Conservation (phyloP, 441 rosid genomes). For the Aleurites moluccanus region DNA sequence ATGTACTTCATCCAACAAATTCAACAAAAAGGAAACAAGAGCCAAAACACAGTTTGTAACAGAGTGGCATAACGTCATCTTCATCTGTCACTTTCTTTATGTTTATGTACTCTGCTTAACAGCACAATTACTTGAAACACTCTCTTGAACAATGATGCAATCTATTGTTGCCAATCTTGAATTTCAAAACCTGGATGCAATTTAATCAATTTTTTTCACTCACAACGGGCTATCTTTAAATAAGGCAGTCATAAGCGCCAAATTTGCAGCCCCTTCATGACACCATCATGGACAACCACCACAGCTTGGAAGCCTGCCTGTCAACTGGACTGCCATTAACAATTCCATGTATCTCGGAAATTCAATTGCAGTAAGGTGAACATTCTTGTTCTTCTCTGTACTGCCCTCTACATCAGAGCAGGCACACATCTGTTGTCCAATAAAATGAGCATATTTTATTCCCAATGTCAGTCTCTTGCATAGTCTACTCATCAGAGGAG, state of each 20-base stretch:
- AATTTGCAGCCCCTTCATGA: background rate
- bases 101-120: background rate
- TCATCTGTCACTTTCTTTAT: background rate
- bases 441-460: background rate
- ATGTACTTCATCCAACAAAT: background rate
- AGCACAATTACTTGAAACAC: background rate
- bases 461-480: background rate
- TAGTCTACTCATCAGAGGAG: background rate
- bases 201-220: background rate
- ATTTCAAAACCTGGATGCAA: background rate
- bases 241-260: background rate
- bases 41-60: background rate
- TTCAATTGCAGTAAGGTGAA: background rate
- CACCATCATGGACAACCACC: background rate
- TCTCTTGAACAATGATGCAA: background rate
- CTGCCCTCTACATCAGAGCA: background rate
- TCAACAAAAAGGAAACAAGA: background rate
- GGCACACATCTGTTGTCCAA: background rate
- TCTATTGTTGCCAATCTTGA: background rate
- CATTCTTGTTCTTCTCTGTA: background rate
- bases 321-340: background rate
- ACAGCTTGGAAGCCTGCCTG: background rate
- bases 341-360: background rate
- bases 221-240: background rate
- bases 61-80: background rate